These are phyloP conservation scores for Fennellomyces sp. DNA, from an alignment of 371 early-diverging fungal genomes.

Conservation along the genomic window DNA sequence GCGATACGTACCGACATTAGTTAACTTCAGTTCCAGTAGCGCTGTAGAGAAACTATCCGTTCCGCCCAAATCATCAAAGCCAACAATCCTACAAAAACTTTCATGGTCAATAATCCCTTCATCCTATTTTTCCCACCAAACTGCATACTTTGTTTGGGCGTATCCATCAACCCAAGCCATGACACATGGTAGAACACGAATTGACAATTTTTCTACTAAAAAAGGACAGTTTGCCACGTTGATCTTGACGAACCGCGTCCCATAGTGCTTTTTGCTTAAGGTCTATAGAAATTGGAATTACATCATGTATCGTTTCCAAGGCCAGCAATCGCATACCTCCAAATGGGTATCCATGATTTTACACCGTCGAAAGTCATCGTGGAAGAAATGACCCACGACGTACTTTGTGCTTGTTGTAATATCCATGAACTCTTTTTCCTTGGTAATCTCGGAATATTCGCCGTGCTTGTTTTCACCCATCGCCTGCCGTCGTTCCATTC, in stretches of 20 bases:
- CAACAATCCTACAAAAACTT: conserved; percentile 68
- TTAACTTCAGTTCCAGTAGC: conserved; percentile 76
- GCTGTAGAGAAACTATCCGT: conserved; percentile 85
- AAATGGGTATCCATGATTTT: conserved; percentile 93
- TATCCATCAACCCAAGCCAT: conserved; percentile 78
- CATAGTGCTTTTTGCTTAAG: conserved; percentile 81
- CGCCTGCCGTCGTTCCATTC: conserved; percentile 62
- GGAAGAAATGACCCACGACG: conserved; percentile 89
- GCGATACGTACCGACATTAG: conserved; percentile 51
- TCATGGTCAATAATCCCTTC: not conserved
- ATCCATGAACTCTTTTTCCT: conserved; percentile 89
- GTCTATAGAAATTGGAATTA: conserved; percentile 13
- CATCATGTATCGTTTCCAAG: too few relatives aligned
- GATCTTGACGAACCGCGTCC: conserved; percentile 86
- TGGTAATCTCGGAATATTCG: conserved; percentile 73
- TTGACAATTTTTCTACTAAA: conserved; percentile 85
- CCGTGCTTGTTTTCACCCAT: conserved; percentile 77
- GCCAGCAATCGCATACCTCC: too few relatives aligned
- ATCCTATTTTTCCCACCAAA: not conserved
- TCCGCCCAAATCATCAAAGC: conserved; percentile 95
- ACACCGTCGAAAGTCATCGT: conserved; percentile 92
- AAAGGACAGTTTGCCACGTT: conserved; percentile 91
- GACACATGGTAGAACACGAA: conserved; percentile 92
- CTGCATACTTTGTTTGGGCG: conserved; percentile 35
- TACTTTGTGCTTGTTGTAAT: conserved; percentile 78